These are phyloP conservation scores for Fusarium robinianum DNA, from an alignment of 2,329 filamentous ascomycete genomes.

Conservation along the genomic window DNA sequence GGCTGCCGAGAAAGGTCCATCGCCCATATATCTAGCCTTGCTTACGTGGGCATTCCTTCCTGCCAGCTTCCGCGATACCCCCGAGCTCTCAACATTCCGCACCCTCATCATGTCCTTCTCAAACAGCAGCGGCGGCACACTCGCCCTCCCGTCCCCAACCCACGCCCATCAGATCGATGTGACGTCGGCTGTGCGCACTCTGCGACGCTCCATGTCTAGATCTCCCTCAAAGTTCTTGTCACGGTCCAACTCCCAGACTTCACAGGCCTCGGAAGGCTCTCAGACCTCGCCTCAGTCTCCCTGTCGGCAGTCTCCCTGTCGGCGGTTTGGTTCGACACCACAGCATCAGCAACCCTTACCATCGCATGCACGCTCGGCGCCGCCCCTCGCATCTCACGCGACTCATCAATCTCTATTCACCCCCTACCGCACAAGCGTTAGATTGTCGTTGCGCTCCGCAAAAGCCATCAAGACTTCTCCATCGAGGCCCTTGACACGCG, in stretches of 20 bases:
- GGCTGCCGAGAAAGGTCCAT: slow-evolving; percentile 15
- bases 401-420: slow-evolving; percentile 58
- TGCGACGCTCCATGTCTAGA: slow-evolving; percentile 85
- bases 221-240: slow-evolving; percentile 89
- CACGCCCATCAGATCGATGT: slow-evolving; percentile 82
- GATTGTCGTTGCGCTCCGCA: slow-evolving; percentile 67
- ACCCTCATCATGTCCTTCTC: slow-evolving; percentile 60
- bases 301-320: slow-evolving; percentile 54
- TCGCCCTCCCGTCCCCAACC: slow-evolving; percentile 86
- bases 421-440: slow-evolving; percentile 68
- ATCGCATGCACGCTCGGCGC: slow-evolving; percentile 42
- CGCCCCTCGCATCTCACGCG: slow-evolving; percentile 41
- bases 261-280: slow-evolving; percentile 54
- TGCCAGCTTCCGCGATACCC: slow-evolving; percentile 31
- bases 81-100: slow-evolving; percentile 37
- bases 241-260: slow-evolving; percentile 53
- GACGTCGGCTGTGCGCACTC: slow-evolving; percentile 77
- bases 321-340: slow-evolving; percentile 46
- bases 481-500: slow-evolving; percentile 60
- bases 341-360: slow-evolving; percentile 42
- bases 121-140: slow-evolving; percentile 69
- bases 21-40: slow-evolving; percentile 21
- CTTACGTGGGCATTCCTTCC: slow-evolving; percentile 39
- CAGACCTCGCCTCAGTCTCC: slow-evolving; percentile 56
- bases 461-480: slow-evolving; percentile 63